Evolutionary conservation across 352 stramenopile species (phyloP).

Genomic region (Porosira glacialis): DNA sequence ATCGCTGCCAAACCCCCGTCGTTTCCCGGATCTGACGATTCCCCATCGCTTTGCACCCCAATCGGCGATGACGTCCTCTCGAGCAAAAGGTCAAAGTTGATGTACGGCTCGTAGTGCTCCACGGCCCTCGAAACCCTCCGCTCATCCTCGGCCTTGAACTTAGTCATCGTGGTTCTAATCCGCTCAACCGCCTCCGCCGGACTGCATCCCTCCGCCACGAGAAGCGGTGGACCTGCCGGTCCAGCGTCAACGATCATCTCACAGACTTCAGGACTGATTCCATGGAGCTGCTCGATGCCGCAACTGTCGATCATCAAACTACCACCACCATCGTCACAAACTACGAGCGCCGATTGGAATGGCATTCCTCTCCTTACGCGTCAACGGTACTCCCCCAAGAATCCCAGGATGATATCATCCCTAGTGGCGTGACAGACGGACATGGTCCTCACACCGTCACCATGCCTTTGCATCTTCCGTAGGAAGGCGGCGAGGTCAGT

Average conservation of each 20-base stretch:
- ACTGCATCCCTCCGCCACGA: conserved; percentile 33
- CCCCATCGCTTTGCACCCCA: not conserved
- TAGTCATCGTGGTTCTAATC: conserved; percentile 66
- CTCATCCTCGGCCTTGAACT: conserved; percentile 74
- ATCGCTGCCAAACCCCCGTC: no score
- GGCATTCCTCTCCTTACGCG: conserved; percentile 18
- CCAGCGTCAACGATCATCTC: conserved; percentile 55
- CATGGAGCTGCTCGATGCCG: no score
- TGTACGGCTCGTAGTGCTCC: conserved; percentile 76
- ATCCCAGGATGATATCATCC: conserved; percentile 74
- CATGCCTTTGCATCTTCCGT: no score
- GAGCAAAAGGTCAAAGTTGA: conserved; percentile 79
- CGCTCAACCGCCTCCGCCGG: conserved; percentile 44
- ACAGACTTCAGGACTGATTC: conserved; percentile 31
- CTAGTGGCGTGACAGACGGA: conserved; percentile 67
- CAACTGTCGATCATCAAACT: no score
- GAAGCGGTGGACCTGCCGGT: conserved; percentile 33
- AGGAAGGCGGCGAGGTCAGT: no score
- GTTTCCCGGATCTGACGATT: no score
- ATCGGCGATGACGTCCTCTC: conserved; percentile 31
- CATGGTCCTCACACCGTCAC: no score
- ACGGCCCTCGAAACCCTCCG: conserved; percentile 56
- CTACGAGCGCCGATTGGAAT: conserved; percentile 49
- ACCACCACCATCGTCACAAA: conserved; percentile 47
- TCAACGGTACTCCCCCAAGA: conserved; percentile 67